Base-by-base conservation (phyloP, 2,329 filamentous ascomycete genomes). In the Sporothrix humicola region DNA sequence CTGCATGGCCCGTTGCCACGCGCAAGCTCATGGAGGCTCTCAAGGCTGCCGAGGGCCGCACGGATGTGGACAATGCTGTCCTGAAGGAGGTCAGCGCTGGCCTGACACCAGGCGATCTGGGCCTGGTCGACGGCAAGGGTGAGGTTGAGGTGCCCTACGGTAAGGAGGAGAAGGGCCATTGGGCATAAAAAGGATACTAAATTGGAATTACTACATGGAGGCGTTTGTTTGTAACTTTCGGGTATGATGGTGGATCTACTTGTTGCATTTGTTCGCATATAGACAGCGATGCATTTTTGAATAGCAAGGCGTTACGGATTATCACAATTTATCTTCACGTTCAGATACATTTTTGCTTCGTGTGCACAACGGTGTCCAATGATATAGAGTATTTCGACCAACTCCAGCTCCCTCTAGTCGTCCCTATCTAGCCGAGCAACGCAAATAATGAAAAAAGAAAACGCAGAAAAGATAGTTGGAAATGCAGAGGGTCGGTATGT, bases 21-120 rank as follows among this genome's bases (percentile, higher is more conserved):
- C 61, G 42, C 37, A 71, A 72, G 10, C 73, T 78, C 31, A 75
- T 76, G 72, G 77, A 77, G 74, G 75, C 76, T 44, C 72, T 78
- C 52, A 76, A 77, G 72, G 71, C 72, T 17, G 77, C 76, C 15
- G 77, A 77, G 71, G 77, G 77, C 12, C 72, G 75, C 12, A 54
- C 31, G 26, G 61, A 66, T 66, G 61, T 66, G 12, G 61, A 66
- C 61, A 46, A 44, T 69, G 75, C 37, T 12, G 23, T 73, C 3
- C 20, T 75, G 63, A 69, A 50, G 10, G 66, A 73, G 26, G 17
- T 75, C 48, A 50, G 66, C 20, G n/a, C 20, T 1, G 74, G 71
- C 2, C 74, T 68, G 26, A 74, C 74, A 8, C 75, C 74, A 0
- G 74, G 74, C 10, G 72, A 74, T 10, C 69, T 74, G 56, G 65